Percentiles rank a stretch among this genome's conserved stretches.
phyloP scores from a whole-genome alignment of 31 red algal genomes.

The Bonnemaisonia californica region DNA sequence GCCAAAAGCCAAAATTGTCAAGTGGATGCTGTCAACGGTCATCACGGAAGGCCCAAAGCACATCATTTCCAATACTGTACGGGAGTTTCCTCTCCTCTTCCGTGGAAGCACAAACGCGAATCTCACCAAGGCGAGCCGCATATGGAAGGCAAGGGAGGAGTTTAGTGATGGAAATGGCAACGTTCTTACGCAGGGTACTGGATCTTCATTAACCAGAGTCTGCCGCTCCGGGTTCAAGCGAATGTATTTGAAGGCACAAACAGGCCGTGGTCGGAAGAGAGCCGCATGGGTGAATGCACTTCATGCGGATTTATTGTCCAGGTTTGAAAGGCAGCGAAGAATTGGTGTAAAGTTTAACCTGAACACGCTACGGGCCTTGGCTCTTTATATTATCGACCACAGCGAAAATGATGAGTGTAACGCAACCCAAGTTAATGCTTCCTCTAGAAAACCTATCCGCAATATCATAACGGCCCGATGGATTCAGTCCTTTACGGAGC shows the following conservation, averaged over 20 bases:
- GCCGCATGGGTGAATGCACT: slow-evolving; percentile 11
- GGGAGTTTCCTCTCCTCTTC: not conserved
- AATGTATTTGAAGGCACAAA: slow-evolving; percentile 1
- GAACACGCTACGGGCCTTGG: not conserved
- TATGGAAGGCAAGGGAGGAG: not conserved
- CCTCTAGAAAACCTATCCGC: not conserved
- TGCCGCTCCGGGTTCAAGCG: slow-evolving; percentile 1
- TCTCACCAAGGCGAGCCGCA: not conserved
- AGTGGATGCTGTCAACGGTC: slow-evolving; percentile 13
- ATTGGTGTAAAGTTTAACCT: slow-evolving; percentile 36
- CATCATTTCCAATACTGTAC: not conserved
- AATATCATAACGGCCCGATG: not conserved
- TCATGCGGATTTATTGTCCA: slow-evolving; percentile 13
- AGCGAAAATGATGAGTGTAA: not conserved
- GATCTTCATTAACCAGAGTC: not conserved
- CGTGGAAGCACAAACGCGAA: not conserved
- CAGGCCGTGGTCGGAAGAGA: slow-evolving; percentile 20
- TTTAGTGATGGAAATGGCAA: slow-evolving; percentile 3
- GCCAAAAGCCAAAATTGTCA: slow-evolving; percentile 17
- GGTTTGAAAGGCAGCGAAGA: slow-evolving; percentile 32
- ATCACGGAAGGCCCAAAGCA: not conserved
- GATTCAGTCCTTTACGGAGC: slow-evolving; percentile 32
- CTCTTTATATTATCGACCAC: not conserved
- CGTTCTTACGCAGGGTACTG: not conserved
- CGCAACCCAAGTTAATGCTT: not conserved